phyloP scores from a whole-genome alignment of 306 rosid species.

The Acacia confusa region DNA sequence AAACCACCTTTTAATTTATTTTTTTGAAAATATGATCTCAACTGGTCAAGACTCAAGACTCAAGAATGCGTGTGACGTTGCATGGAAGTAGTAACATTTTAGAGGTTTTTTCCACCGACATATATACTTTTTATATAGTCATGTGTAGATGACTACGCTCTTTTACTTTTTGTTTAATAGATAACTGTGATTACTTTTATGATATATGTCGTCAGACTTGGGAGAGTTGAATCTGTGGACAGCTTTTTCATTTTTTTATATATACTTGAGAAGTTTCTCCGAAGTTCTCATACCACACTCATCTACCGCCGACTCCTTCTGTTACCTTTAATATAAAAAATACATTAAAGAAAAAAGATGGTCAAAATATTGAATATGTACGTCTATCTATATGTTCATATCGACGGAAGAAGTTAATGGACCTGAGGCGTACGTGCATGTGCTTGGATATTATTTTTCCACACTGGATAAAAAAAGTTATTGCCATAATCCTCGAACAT shows the following conservation, averaged over 20 bases:
- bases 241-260: not conserved
- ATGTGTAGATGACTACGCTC: not conserved
- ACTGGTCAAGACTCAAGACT: not conserved
- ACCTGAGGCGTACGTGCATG: not conserved
- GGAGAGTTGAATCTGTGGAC: not conserved
- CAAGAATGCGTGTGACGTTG: not conserved
- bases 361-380: not conserved
- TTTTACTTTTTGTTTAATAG: too few relatives aligned
- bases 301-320: not conserved
- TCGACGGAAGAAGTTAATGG: not conserved
- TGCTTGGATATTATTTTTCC: not conserved
- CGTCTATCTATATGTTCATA: not conserved
- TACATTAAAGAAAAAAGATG: not conserved
- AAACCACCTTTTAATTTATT: not conserved
- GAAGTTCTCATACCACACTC: not conserved
- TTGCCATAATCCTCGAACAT: not conserved
- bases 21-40: too few relatives aligned
- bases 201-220: not conserved
- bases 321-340: not conserved
- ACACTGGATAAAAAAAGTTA: not conserved
- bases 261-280: not conserved
- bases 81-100: not conserved
- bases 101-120: not conserved
- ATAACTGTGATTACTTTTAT: too few relatives aligned
- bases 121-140: not conserved